Conservation (phyloP, 176 grass and related monocot genomes). For the Carex myosuroides region DNA sequence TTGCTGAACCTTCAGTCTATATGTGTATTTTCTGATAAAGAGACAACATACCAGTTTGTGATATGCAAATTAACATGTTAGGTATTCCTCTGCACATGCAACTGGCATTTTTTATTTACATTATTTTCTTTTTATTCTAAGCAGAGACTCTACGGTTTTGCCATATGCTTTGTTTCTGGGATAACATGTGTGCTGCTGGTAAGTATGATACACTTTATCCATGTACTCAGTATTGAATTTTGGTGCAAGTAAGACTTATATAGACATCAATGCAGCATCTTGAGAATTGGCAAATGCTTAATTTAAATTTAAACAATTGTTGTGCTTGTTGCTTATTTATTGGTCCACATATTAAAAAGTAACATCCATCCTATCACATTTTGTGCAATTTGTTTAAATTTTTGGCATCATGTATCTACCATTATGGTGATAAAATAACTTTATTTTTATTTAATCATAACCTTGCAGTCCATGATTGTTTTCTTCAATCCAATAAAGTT, state of each 20-base stretch:
- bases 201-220: slow-evolving; percentile 15
- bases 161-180: slow-evolving; percentile 76
- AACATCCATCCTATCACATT: neutral
- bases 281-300: neutral
- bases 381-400: neutral
- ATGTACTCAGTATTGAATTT: neutral
- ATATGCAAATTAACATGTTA: neutral
- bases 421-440: neutral
- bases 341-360: neutral
- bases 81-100: neutral
- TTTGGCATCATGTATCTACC: neutral
- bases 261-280: neutral
- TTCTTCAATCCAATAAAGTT: slow-evolving; percentile 99
- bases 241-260: neutral
- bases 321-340: neutral
- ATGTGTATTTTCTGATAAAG: neutral
- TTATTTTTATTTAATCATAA: neutral
- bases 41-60: neutral
- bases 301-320: neutral
- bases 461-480: slow-evolving; percentile 88
- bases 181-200: slow-evolving; percentile 88
- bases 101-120: neutral
- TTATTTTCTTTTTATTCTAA: slow-evolving; percentile 8
- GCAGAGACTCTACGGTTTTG: slow-evolving; percentile 91
- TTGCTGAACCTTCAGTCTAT: neutral